Base-by-base conservation (phyloP, 1,139 yeast species). In the Yamadazyma oceani region DNA sequence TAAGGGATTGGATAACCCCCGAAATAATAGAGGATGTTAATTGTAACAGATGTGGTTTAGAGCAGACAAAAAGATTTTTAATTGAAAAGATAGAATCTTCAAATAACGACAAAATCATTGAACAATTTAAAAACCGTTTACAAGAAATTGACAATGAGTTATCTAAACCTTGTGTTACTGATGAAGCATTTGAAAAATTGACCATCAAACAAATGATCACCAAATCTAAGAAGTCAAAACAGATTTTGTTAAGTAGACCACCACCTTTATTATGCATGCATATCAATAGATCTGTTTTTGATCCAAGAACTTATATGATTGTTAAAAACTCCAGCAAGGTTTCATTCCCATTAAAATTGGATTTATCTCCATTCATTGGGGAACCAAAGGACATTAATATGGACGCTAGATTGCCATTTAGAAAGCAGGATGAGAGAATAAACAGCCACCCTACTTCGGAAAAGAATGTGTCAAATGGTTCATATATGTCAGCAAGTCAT, bases 21-120 rank as follows among this genome's bases (percentile, higher is more conserved):
- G 97, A 89, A 58, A 79, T 85, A 22, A 89, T 89, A 44, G 89
- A 88, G 48, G 96, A 89, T 36, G 97, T 89, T 31, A 92, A 88
- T 60, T 89, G 97, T 65, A 87, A 89, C 58, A 72, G 97, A 53
- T 89, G 97, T 68, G 92, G 95, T 5, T 67, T 89, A 48, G 58
- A 64, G 21, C 83, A 82, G 42, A 82, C 87, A 12, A 64, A 63
- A 34, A 71, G 69, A 9, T 82, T 77, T 44, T 62, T 85, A 34
- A 42, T 50, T 11, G 68, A 61, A 14, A 75, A 75, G 44, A 43
- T 79, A 2, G 55, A 57, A 3, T 57, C 56, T 14, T 51, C 66
- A 23, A 48, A 59, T 4, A 60, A 59, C 32, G 71, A 62, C 7
- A 72, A 72, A 40, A 57, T 81, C 17, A 53, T 60, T 2, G 61